These are phyloP conservation scores for Gnetum montanum DNA, from an alignment of 75 land plant genomes.

Conservation along the genomic window DNA sequence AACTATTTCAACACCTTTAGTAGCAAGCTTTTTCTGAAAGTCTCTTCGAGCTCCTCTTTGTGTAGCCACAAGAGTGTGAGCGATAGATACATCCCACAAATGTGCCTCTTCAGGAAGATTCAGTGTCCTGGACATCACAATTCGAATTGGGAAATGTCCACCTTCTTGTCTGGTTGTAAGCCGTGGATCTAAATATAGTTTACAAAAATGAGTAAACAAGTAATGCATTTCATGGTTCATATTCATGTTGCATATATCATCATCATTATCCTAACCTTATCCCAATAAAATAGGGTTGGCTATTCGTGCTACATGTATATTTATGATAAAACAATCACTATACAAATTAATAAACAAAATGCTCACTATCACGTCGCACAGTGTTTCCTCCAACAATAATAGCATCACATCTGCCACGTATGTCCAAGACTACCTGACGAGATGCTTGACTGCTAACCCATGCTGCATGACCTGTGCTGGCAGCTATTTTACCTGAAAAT, in stretches of 20 bases:
- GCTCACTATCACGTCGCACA: constrained; percentile 87
- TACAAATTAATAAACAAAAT: background rate
- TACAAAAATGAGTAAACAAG: no score
- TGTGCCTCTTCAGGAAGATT: constrained; percentile 78
- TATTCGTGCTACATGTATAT: no score
- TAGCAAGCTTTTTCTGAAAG: constrained; percentile 63
- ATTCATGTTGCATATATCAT: no score
- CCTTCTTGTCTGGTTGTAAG: constrained; percentile 96
- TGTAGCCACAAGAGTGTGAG: constrained; percentile 85
- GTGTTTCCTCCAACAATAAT: constrained; percentile 96
- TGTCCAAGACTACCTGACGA: constrained; percentile 70
- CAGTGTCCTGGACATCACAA: constrained; percentile 86
- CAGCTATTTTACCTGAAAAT: constrained; percentile 95
- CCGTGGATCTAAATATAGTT: constrained; percentile 63
- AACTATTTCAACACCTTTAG: constrained; percentile 93
- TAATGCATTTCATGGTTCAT: no score
- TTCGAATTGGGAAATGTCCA: constrained; percentile 69
- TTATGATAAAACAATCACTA: no score
- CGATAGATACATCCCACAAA: constrained; percentile 71
- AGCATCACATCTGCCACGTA: constrained; percentile 89
- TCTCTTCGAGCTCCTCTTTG: constrained; percentile 84
- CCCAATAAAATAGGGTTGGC: no score
- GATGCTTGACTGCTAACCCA: constrained; percentile 91
- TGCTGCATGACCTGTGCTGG: constrained; percentile 94
- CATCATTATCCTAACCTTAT: no score